Base-by-base conservation (phyloP, 495 filamentous ascomycete species). In the Filosporella fistucella region DNA sequence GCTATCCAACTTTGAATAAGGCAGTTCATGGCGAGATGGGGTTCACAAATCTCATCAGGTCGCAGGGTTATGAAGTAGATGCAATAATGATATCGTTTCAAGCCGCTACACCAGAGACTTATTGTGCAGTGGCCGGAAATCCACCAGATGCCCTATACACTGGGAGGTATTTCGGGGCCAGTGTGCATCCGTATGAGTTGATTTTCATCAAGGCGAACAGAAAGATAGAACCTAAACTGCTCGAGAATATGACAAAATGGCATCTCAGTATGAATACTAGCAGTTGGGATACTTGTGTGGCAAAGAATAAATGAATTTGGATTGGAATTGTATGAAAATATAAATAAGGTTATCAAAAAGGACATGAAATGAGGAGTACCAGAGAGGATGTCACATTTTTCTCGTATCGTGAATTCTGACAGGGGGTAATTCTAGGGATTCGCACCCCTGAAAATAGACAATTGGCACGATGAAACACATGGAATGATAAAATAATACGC, bases 151-250 rank as follows among this genome's bases (percentile, higher is more conserved):
- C 18, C 10, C 16, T 21, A 21, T 38, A 38, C 23, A 13, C 20
- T 20, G 3, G 16, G 10, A 4, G 23, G 4, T 38, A 38, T 38
- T 38, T 3, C 7, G 18, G 18, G 11, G 4, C 35, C 3, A 38
- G 23, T 38, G 10, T 38, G 4, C 35, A 38, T 38, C 35, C 33
- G n/a, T 36, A 36, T 36, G 33, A 36, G 33, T 36, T 36, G n/a
- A 14, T 36, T 8, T 36, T 36, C n/a, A 36, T 36, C 33, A 36
- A 36, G 33, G n/a, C 33, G 33, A 36, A 36, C n/a, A 36, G 33
- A 17, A 36, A 36, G 5, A 36, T 36, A 14, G 33, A 36, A 12
- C 33, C 33, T 12, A 36, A 12, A 4, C 5, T 36, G 33, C 5
- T 36, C 7, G 33, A 5, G 6, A 36, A 36, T 7, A 36, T 36